phyloP scores from a whole-genome alignment of 352 stramenopile genomes.

The Phytophthora foliorum region DNA sequence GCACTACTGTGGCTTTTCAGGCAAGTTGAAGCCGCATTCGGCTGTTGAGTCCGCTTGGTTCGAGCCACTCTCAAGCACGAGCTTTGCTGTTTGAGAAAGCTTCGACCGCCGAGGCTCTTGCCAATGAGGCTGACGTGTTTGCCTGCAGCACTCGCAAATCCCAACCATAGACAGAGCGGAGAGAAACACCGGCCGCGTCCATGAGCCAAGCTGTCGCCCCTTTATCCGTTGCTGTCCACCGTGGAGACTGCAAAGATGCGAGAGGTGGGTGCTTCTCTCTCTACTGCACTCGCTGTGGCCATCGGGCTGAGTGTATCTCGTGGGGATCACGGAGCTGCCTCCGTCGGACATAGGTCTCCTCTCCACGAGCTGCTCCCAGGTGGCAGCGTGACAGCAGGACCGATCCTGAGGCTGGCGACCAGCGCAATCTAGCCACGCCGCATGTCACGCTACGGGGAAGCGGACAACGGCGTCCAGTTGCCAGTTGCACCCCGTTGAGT shows the following conservation, averaged over 20 bases:
- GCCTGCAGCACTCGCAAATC: slow-evolving; percentile 22
- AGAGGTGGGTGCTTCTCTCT: slow-evolving; percentile 11
- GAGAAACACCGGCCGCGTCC: slow-evolving; percentile 21
- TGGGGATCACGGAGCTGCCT: no score
- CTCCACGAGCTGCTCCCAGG: slow-evolving; percentile 6
- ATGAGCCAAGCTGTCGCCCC: slow-evolving; percentile 9
- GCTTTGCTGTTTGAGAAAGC: slow-evolving; percentile 23
- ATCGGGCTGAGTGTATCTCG: not conserved
- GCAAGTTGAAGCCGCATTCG: slow-evolving; percentile 25
- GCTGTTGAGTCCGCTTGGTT: slow-evolving; percentile 31
- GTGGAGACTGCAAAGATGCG: not conserved
- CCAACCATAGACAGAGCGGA: slow-evolving; percentile 25
- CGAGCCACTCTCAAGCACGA: slow-evolving; percentile 2
- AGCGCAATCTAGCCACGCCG: no score
- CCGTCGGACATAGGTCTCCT: no score
- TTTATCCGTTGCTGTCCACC: slow-evolving; percentile 13
- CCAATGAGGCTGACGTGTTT: slow-evolving; percentile 13
- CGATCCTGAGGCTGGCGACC: not conserved
- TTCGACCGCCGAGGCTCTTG: slow-evolving; percentile 3
- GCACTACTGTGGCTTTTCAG: not conserved
- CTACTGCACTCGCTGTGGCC: slow-evolving; percentile 3
- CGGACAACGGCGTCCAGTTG: no score
- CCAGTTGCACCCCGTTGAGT: no score
- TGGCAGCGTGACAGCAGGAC: slow-evolving; percentile 9
- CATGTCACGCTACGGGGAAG: no score